Evolutionary conservation across 495 filamentous ascomycete genomes (phyloP).

Genomic region (Talaromyces borbonicus): DNA sequence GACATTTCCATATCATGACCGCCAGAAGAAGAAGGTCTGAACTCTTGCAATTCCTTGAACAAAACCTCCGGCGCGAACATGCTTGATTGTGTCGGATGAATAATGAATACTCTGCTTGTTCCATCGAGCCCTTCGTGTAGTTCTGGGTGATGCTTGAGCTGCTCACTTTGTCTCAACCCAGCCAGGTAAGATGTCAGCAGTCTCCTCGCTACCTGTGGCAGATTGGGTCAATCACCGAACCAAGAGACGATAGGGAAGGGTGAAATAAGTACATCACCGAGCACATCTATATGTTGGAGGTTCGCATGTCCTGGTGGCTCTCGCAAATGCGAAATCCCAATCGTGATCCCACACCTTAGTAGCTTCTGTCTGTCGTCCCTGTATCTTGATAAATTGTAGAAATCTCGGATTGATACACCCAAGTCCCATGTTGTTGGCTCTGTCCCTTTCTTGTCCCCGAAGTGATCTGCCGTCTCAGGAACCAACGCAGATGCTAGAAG

Average conservation of each 20-base stretch:
- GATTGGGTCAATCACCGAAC: neutral
- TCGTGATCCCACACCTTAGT: constrained; percentile 25
- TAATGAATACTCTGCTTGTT: constrained; percentile 29
- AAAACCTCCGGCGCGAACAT: constrained; percentile 69
- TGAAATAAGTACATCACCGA: neutral
- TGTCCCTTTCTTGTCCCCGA: neutral
- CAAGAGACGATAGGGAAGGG: neutral
- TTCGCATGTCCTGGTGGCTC: constrained; percentile 11
- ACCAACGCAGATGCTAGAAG: constrained; percentile 28
- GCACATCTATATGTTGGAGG: neutral
- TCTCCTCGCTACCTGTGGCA: constrained; percentile 1
- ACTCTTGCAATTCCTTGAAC: constrained; percentile 26
- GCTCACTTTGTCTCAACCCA: neutral
- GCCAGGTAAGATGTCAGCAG: neutral
- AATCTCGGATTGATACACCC: neutral
- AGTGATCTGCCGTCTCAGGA: neutral
- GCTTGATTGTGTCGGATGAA: constrained; percentile 72
- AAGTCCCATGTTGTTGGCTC: constrained; percentile 21
- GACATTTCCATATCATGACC: constrained; percentile 14
- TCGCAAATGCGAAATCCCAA: constrained; percentile 30
- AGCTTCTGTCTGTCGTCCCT: constrained; percentile 13
- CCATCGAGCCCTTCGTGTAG: neutral
- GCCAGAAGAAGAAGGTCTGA: neutral
- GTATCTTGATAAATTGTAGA: constrained; percentile 13
- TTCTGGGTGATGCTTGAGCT: constrained; percentile 6